Evolutionary conservation across 2,329 filamentous ascomycete species (phyloP), one percentile per base, ranked within the genome.

Genomic region (Gnomoniopsis smithogilvyi): DNA sequence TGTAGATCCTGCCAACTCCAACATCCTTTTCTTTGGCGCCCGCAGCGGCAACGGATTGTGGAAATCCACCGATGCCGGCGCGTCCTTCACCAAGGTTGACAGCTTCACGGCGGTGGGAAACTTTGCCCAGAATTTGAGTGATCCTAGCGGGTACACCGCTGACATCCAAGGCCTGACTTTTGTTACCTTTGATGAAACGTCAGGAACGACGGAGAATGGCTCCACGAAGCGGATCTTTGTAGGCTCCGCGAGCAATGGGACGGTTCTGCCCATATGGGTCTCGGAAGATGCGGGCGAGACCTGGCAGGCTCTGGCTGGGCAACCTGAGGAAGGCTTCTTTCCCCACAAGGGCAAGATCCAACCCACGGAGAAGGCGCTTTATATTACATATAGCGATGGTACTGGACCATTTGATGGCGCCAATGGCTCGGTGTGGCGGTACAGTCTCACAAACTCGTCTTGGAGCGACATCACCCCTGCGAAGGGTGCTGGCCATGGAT

Each of bases 391-490:
- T 65, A 76, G 74, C 22, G 76, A 85, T 54, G 81, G 80, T 0
- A 76, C 76, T 0, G 83, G 83, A 0, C 83, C 82, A 2, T 85
- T 84, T 59, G 82, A 85, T 57, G 83, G 82, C n/a, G 77, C 74
- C 0, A 65, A 72, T 6, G 83, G 83, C 30, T 80, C 74, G 0
- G 78, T 85, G 1, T 81, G 79, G 61, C 77, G 79, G 60, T 85
- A 84, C 62, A 78, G 83, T 56, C 76, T 85, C 47, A 66, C 74
- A 2, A 70, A 70, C 3, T 69, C 71, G 26, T 74, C 70, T 1
- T 86, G 81, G 80, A 81, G 73, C 12, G 72, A 86, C 65, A 85
- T 86, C 64, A 84, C 80, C 0, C 83, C 83, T 0, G 78, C 76
- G 0, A 72, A 77, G 1, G 76, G 78, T 17, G 62, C 67, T 4